These are phyloP conservation scores for Tilletia walkeri DNA, from an alignment of 1,284 basidiomycete species.

Conservation along the genomic window DNA sequence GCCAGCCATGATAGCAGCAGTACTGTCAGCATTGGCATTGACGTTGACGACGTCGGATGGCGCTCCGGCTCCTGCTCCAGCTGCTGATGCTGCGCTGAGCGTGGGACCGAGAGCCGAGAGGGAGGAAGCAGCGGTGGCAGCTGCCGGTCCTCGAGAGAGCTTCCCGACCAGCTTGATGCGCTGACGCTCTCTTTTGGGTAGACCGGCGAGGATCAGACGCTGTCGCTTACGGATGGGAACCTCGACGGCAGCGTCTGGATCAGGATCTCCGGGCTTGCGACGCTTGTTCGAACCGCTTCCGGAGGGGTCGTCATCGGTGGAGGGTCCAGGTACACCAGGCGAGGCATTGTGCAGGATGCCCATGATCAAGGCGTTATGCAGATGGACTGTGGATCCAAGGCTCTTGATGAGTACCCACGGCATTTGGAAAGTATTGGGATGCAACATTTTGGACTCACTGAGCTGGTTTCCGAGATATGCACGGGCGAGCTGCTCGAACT, in stretches of 20 bases:
- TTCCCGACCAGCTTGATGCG: conserved; percentile 48
- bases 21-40: conserved; percentile 2
- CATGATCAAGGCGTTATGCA: conserved; percentile 58
- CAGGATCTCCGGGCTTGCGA: conserved; percentile 24
- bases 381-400: conserved; percentile 43
- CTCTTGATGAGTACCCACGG: too few relatives aligned
- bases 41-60: background rate
- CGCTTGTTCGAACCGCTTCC: background rate
- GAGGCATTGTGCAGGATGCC: conserved; percentile 58
- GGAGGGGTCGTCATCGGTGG: conserved; percentile 18
- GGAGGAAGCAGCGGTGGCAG: background rate
- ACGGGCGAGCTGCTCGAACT: conserved; percentile 54
- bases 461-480: conserved; percentile 42
- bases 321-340: conserved; percentile 45
- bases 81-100: conserved; percentile 9
- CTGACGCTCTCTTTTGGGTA: conserved; percentile 43
- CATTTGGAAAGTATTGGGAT: background rate
- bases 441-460: conserved; percentile 29
- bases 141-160: conserved; percentile 18
- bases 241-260: conserved; percentile 22
- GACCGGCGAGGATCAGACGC: conserved; percentile 43
- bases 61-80: background rate
- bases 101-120: background rate
- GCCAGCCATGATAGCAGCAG: background rate
- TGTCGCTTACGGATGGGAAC: conserved; percentile 50